Evolutionary conservation across 2,329 filamentous ascomycete genomes (phyloP).

Genomic region (Colletotrichum sp.): DNA sequence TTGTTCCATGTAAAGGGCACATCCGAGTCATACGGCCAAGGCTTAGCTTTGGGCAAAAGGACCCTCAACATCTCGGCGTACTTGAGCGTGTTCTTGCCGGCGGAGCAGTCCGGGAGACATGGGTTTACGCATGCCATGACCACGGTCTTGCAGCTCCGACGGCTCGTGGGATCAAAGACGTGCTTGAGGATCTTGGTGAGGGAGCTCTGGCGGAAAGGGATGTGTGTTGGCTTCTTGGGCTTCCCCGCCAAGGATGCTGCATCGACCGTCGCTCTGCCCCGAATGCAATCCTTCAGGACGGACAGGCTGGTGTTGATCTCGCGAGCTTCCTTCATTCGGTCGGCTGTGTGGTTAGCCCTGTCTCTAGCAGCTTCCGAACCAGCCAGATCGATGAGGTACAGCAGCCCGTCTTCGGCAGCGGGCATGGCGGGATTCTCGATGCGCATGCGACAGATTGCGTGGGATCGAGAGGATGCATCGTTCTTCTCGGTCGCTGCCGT

Average conservation of each 20-base stretch:
- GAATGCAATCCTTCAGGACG: slow-evolving; percentile 57
- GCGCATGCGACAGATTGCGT: slow-evolving; percentile 51
- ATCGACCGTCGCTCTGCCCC: slow-evolving; percentile 43
- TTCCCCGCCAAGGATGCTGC: slow-evolving; percentile 14
- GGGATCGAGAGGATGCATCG: slow-evolving; percentile 51
- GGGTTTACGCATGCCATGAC: slow-evolving; percentile 54
- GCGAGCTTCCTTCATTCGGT: slow-evolving; percentile 49
- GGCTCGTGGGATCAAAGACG: slow-evolving; percentile 47
- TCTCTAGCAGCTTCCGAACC: slow-evolving; percentile 54
- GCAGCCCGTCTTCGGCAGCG: slow-evolving; percentile 39
- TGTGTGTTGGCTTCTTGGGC: slow-evolving; percentile 36
- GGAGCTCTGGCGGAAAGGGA: slow-evolving; percentile 51
- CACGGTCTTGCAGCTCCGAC: slow-evolving; percentile 44
- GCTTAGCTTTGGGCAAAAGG: slow-evolving; percentile 31
- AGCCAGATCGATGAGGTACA: slow-evolving; percentile 53
- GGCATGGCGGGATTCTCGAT: slow-evolving; percentile 34
- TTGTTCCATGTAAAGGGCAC: slow-evolving; percentile 44
- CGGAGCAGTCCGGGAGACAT: slow-evolving; percentile 43
- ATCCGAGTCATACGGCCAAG: slow-evolving; percentile 25
- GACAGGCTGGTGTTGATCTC: slow-evolving; percentile 55
- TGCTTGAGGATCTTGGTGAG: slow-evolving; percentile 54
- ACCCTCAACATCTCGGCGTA: slow-evolving; percentile 53
- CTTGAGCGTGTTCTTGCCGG: slow-evolving; percentile 52
- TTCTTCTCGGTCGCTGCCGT: slow-evolving; percentile 50
- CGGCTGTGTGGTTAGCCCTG: slow-evolving; percentile 37